Evolutionary conservation across 257 asterid genomes (phyloP).

Genomic region (Capsicum pubescens): DNA sequence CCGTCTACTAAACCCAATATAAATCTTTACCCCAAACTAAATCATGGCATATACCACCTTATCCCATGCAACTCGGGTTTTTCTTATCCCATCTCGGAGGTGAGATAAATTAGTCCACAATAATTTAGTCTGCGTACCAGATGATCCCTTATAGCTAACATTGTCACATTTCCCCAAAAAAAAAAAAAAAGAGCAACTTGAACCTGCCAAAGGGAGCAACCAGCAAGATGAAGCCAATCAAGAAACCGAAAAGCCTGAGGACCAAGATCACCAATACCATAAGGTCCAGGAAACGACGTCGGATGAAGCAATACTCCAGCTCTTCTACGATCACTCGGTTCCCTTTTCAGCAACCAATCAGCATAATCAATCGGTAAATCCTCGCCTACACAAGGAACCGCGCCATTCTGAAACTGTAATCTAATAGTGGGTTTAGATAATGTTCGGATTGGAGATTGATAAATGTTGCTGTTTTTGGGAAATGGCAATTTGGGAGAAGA

Average conservation of each 20-base stretch:
- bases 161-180: neutral
- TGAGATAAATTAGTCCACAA: too few species aligned
- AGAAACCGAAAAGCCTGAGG: conserved; percentile 73
- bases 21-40: too few species aligned
- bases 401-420: conserved; percentile 29
- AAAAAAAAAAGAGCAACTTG: neutral
- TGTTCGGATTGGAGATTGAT: conserved; percentile 29
- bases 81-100: too few species aligned
- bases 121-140: too few species aligned
- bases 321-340: conserved; percentile 61
- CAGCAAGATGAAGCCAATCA: conserved; percentile 91
- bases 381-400: conserved; percentile 57
- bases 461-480: conserved; percentile 1
- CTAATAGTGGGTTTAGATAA: neutral
- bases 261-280: conserved; percentile 96
- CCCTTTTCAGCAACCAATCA: conserved; percentile 65
- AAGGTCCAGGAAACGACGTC: conserved; percentile 91
- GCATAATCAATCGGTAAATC: conserved; percentile 80
- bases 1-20: too few species aligned
- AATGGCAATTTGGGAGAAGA: conserved; percentile 39
- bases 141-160: neutral
- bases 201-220: conserved; percentile 99
- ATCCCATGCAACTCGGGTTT: too few species aligned
- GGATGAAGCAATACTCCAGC: conserved; percentile 95
- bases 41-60: too few species aligned